These are phyloP conservation scores for Flammula alnicola DNA, from an alignment of 1,284 basidiomycete genomes.

Conservation along the genomic window DNA sequence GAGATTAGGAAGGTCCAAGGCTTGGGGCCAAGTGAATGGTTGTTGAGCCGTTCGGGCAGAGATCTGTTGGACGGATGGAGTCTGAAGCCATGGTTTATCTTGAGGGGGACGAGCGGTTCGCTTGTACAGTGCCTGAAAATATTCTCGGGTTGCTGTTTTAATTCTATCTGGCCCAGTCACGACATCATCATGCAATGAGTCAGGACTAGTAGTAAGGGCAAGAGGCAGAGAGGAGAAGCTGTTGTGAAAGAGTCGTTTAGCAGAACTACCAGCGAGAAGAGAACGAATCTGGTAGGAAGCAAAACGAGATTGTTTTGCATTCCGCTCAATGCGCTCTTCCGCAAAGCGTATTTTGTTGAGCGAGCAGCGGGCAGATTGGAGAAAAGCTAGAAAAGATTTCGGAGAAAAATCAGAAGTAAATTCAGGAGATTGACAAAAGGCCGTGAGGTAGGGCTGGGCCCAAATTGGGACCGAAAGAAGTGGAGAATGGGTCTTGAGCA, in stretches of 20 bases:
- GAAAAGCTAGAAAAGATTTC: background rate
- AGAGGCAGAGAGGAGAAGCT: slow-evolving; percentile 6
- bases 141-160: slow-evolving; percentile 3
- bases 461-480: no score
- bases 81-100: slow-evolving; percentile 6
- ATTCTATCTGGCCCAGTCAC: slow-evolving; percentile 7
- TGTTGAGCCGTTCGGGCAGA: slow-evolving; percentile 3
- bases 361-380: background rate
- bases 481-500: no score
- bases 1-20: slow-evolving; percentile 13
- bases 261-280: slow-evolving; percentile 9
- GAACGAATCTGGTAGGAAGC: background rate
- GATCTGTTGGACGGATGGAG: slow-evolving; percentile 3
- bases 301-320: background rate
- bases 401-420: background rate
- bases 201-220: background rate
- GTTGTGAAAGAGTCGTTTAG: slow-evolving; percentile 1
- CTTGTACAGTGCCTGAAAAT: slow-evolving; percentile 11
- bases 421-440: background rate
- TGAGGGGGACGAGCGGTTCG: slow-evolving; percentile 1
- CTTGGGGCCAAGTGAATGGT: slow-evolving; percentile 29
- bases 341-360: slow-evolving; percentile 11
- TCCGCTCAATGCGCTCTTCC: slow-evolving; percentile 2
- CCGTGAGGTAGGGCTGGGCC: slow-evolving; percentile 1
- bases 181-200: background rate